Base-by-base conservation (phyloP, 306 rosid genomes). In the Rosa rugosa region DNA sequence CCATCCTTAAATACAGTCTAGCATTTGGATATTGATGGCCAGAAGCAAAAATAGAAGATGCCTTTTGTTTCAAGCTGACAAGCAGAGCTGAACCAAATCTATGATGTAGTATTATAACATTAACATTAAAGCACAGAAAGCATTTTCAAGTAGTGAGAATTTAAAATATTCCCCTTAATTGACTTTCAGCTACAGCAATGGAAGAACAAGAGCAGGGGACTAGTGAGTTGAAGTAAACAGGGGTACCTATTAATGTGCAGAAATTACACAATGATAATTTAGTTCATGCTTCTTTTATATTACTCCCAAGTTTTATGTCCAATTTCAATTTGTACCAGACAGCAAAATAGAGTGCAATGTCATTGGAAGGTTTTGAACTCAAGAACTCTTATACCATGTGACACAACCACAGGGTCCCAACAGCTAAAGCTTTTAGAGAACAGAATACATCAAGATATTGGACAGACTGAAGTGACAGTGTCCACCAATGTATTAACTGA, bases 331-430 rank as follows among this genome's bases (percentile, higher is more conserved):
- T 13, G 20, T 11, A 2, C 42, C 6, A 14, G 11, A 63, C 69
- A 63, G 42, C 41, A 31, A 63, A 63, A 18, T 11, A 62, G 17
- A 23, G 67, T 25, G 18, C 18, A 25, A 63, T 34, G 18, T 8
- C n/a, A 31, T 34, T 12, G 0, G 11, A 16, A 31, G 41, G 11
- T 31, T 63, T 31, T 59, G 66, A 25, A 27, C 11, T 31, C 69
- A 14, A 63, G 69, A 63, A 27, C 69, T 63, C 20, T 63, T 31
- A 63, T 31, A 62, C 41, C 69, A 63, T 63, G 69, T 12, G 69
- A 14, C 20, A 63, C 42, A 63, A 17, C 41, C 18, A 31, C 41
- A 14, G n/a, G 11, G 40, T 27, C 69, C 65, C 38, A 60, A 59
- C 17, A 60, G 38, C 38, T 25, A 23, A 60, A n/a, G 62, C 62